Evolutionary conservation across 148 eudicot genomes (phyloP).

Genomic region (Rhododendron vialii): DNA sequence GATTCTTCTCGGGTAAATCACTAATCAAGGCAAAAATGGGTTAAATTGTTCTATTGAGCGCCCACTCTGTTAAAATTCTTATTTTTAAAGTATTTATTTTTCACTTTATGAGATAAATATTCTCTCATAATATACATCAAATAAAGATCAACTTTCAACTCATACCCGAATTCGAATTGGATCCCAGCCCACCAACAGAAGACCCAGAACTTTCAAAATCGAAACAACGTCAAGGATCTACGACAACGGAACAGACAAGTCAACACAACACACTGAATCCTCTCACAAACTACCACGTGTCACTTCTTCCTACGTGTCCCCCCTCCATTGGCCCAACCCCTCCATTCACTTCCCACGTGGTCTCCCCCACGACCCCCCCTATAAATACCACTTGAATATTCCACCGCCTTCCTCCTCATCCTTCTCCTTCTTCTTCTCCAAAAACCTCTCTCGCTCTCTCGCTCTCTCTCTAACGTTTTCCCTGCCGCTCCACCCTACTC

Average conservation of each 20-base stretch:
- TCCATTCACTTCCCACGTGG: slow-evolving; percentile 14
- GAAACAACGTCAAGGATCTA: background rate
- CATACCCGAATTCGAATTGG: too few species aligned
- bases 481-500: background rate
- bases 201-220: background rate
- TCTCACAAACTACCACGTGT: slow-evolving; percentile 41
- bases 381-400: background rate
- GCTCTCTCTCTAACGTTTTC: background rate
- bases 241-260: background rate
- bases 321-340: slow-evolving; percentile 25
- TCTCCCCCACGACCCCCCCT: background rate
- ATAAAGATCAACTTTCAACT: too few species aligned
- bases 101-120: too few species aligned
- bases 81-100: too few species aligned
- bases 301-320: slow-evolving; percentile 19
- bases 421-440: background rate
- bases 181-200: background rate
- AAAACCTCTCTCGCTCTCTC: background rate
- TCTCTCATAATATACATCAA: too few species aligned
- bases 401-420: background rate
- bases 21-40: too few species aligned
- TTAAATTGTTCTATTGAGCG: too few species aligned
- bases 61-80: too few species aligned
- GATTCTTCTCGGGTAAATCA: too few species aligned
- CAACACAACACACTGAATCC: slow-evolving; percentile 26